These are phyloP conservation scores for Fusarium sp. DNA, from an alignment of 2,329 filamentous ascomycete species.

Conservation along the genomic window DNA sequence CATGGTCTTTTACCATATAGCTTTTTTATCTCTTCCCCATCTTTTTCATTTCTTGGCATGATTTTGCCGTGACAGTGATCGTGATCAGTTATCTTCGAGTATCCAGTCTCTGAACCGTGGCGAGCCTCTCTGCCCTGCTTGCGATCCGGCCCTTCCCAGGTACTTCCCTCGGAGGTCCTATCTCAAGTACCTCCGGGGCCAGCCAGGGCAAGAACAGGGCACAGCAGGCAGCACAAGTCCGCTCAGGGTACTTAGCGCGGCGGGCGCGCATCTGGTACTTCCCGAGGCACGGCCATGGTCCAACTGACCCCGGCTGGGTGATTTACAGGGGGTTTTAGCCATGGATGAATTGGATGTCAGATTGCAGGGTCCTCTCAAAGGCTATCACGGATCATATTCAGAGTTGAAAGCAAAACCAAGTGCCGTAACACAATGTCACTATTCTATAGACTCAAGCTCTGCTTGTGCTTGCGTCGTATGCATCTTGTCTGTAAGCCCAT, in stretches of 20 bases:
- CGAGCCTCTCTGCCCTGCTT: neutral
- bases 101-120: neutral
- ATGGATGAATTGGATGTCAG: slow-evolving; percentile 22
- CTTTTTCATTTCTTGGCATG: neutral
- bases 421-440: slow-evolving; percentile 6
- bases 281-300: slow-evolving; percentile 29
- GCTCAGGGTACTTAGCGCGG: slow-evolving; percentile 29
- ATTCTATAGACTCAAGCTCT: slow-evolving; percentile 8
- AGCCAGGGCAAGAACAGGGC: slow-evolving; percentile 7
- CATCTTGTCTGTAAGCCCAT: slow-evolving; percentile 15
- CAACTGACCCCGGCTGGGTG: slow-evolving; percentile 8
- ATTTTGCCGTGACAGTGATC: neutral
- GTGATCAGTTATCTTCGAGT: neutral
- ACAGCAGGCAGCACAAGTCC: slow-evolving; percentile 17
- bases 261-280: slow-evolving; percentile 28
- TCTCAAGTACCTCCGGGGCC: slow-evolving; percentile 7
- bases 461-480: slow-evolving; percentile 6
- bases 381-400: slow-evolving; percentile 14
- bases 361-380: slow-evolving; percentile 25
- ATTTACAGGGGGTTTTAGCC: slow-evolving; percentile 20
- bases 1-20: neutral
- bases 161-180: slow-evolving; percentile 8
- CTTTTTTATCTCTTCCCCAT: neutral
- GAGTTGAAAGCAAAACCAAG: slow-evolving; percentile 1
- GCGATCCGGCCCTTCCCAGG: slow-evolving; percentile 3